Conservation (phyloP, 2,329 filamentous ascomycete species). For the Trichoderma endophyticum region DNA sequence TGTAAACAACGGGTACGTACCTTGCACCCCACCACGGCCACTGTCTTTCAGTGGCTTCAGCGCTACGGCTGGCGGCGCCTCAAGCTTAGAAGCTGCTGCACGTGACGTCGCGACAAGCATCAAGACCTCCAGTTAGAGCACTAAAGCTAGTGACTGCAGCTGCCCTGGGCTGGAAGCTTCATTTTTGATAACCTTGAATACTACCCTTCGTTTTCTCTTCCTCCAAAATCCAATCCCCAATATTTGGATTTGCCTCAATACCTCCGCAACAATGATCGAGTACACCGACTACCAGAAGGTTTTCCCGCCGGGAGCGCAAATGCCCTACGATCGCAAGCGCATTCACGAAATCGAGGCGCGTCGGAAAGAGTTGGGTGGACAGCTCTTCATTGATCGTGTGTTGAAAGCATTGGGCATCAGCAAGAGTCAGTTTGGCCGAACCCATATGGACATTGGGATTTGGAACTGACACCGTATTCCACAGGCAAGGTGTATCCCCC, state of each 20-base stretch:
- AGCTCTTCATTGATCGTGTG: slow-evolving; percentile 77
- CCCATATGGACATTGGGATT: not conserved
- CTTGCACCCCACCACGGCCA: not conserved
- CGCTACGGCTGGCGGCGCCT: not conserved
- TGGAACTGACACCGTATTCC: slow-evolving; percentile 14
- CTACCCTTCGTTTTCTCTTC: not conserved
- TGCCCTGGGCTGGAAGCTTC: not conserved
- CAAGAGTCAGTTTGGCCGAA: slow-evolving; percentile 50
- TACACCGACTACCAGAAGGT: slow-evolving; percentile 66
- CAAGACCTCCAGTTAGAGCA: not conserved
- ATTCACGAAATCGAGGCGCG: slow-evolving; percentile 62
- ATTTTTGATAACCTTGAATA: not conserved
- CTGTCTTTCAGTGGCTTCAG: slow-evolving; percentile 2
- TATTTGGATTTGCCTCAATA: not conserved
- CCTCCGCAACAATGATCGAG: slow-evolving; percentile 50
- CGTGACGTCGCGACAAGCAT: slow-evolving; percentile 24
- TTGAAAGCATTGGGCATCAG: slow-evolving; percentile 64
- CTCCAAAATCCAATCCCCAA: not conserved
- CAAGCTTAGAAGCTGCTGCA: slow-evolving; percentile 15
- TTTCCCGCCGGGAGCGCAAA: slow-evolving; percentile 59
- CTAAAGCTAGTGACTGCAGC: not conserved
- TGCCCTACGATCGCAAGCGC: slow-evolving; percentile 59
- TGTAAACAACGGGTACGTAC: slow-evolving; percentile 39
- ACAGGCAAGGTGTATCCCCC: slow-evolving; percentile 69
- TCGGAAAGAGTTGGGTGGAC: slow-evolving; percentile 65